Conservation (phyloP, 768 basidiomycete species). For the Auriscalpium microsporum region DNA sequence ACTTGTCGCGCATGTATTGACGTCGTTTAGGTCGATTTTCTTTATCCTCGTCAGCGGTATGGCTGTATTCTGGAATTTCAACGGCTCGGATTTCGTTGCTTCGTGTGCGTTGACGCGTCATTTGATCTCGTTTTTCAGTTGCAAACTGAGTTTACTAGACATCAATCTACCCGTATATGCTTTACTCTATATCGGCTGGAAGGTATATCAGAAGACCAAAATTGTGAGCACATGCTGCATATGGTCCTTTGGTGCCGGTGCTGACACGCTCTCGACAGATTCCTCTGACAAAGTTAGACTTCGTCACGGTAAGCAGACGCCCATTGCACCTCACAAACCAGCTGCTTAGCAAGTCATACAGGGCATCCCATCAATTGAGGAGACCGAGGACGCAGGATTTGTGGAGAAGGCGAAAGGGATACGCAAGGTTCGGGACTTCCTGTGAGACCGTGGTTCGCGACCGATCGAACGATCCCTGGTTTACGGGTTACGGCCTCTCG, state of each 20-base stretch:
- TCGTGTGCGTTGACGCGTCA: conserved; percentile 4
- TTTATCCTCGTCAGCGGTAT: conserved; percentile 13
- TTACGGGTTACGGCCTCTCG: no score
- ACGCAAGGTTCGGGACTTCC: conserved; percentile 1
- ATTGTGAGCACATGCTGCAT: conserved; percentile 2
- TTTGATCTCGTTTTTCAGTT: no score
- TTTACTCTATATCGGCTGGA: conserved; percentile 9
- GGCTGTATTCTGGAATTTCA: conserved; percentile 11
- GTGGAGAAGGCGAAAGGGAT: background rate
- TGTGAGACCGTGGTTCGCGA: background rate
- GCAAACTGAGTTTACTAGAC: background rate
- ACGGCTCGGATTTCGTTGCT: conserved; percentile 11
- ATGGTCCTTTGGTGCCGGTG: background rate
- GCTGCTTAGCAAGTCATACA: background rate
- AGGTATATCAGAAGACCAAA: conserved; percentile 11
- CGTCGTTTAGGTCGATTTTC: conserved; percentile 2
- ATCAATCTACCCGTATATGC: conserved; percentile 12
- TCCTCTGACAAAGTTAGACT: conserved; percentile 8
- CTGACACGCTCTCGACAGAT: background rate
- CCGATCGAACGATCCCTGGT: no score
- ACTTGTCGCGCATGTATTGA: background rate
- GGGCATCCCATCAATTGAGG: conserved; percentile 10
- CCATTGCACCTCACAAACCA: background rate
- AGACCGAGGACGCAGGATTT: conserved; percentile 9
- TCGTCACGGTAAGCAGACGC: conserved; percentile 6